Evolutionary conservation across 768 basidiomycete species (phyloP).

Genomic region (Gautieria morchelliformis): DNA sequence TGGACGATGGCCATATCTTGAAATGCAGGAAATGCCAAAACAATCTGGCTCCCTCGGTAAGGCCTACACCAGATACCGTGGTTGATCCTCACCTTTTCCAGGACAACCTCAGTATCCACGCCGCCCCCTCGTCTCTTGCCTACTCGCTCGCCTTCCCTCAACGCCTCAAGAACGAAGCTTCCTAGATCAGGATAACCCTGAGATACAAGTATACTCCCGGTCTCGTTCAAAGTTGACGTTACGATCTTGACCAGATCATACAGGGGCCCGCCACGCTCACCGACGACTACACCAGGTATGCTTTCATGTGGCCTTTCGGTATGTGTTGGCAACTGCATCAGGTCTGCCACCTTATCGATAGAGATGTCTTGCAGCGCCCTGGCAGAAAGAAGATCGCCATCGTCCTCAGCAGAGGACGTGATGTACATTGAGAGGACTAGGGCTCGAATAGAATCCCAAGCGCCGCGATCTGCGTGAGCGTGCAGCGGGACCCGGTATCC

Average conservation of each 20-base stretch:
- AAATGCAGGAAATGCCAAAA: constrained; percentile 72
- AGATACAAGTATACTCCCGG: constrained; percentile 53
- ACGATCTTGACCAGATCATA: constrained; percentile 67
- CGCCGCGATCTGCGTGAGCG: constrained; percentile 62
- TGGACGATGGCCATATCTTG: constrained; percentile 65
- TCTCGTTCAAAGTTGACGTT: constrained; percentile 54
- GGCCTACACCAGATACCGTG: constrained; percentile 1
- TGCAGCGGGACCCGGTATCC: constrained; percentile 73
- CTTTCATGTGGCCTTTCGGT: constrained; percentile 60
- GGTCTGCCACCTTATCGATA: constrained; percentile 53
- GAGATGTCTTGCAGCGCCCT: constrained; percentile 50
- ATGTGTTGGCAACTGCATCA: constrained; percentile 63
- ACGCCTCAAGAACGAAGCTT: constrained; percentile 57
- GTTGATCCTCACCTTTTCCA: constrained; percentile 45
- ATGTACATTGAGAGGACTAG: constrained; percentile 67
- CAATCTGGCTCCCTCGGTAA: constrained; percentile 40
- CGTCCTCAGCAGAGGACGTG: constrained; percentile 44
- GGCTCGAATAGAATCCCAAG: constrained; percentile 75
- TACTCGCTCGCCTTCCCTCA: constrained; percentile 42
- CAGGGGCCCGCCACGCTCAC: constrained; percentile 65
- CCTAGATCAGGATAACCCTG: constrained; percentile 65
- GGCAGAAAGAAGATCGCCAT: constrained; percentile 52
- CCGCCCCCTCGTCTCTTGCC: constrained; percentile 16
- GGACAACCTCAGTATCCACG: constrained; percentile 43
- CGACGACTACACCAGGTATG: constrained; percentile 61